Evolutionary conservation across 768 basidiomycete species (phyloP).

Genomic region (Lactifluus piperatus): DNA sequence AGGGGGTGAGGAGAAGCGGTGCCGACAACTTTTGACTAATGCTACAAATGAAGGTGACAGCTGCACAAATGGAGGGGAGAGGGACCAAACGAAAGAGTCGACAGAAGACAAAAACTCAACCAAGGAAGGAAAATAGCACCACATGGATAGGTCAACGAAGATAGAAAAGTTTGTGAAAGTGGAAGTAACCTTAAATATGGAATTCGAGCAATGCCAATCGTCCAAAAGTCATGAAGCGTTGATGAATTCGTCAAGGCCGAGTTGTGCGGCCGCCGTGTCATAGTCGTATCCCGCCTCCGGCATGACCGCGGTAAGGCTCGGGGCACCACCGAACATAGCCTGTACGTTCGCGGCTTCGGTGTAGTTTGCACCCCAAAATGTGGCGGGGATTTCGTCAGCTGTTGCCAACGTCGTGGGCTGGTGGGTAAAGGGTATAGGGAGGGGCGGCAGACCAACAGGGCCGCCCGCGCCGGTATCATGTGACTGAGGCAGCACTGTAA

Average conservation of each 20-base stretch:
- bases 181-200: neutral
- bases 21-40: conserved; percentile 13
- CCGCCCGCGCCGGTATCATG: conserved; percentile 3
- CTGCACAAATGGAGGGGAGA: neutral
- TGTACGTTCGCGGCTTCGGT: neutral
- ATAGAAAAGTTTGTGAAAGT: neutral
- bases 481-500: neutral
- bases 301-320: neutral
- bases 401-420: neutral
- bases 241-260: conserved; percentile 14
- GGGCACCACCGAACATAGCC: neutral
- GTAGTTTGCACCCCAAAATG: conserved; percentile 7
- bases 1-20: neutral
- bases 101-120: neutral
- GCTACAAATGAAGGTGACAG: conserved; percentile 18
- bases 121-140: neutral
- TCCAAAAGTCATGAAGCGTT: conserved; percentile 2
- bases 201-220: neutral
- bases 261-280: conserved; percentile 1
- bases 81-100: conserved; percentile 2
- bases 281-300: conserved; percentile 13
- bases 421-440: conserved; percentile 12
- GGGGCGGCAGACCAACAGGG: conserved; percentile 2
- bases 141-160: neutral
- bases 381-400: conserved; percentile 8